Conservation (phyloP, 1,284 basidiomycete genomes). For the Ceratorhiza oryzae-sativae region DNA sequence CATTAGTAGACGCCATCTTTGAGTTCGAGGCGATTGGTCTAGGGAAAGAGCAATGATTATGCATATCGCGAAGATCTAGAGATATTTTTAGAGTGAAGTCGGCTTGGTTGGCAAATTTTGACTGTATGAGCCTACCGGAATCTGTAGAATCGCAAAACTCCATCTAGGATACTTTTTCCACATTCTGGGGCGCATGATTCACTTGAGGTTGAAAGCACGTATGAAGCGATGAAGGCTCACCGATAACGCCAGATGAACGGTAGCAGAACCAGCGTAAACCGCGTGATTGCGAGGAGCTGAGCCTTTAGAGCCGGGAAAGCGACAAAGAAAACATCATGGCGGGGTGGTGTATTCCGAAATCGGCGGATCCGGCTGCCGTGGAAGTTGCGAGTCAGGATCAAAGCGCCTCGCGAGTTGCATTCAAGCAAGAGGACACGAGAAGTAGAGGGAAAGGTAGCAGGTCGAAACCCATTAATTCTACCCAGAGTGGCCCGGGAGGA, state of each 20-base stretch:
- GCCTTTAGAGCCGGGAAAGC: conserved; percentile 56
- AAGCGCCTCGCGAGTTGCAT: background rate
- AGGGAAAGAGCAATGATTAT: conserved; percentile 58
- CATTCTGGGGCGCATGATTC: conserved; percentile 45
- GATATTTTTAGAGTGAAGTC: background rate
- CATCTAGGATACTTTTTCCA: conserved; percentile 53
- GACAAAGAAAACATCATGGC: conserved; percentile 56
- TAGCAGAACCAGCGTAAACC: conserved; percentile 54
- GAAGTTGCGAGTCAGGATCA: background rate
- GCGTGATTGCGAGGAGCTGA: conserved; percentile 52
- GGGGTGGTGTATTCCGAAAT: conserved; percentile 50
- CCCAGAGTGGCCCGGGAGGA: background rate
- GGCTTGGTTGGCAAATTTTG: background rate
- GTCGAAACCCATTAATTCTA: background rate
- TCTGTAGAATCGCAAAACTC: conserved; percentile 53
- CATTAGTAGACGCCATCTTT: conserved; percentile 58
- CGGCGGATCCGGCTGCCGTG: background rate
- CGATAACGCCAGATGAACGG: conserved; percentile 54
- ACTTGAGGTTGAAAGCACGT: background rate
- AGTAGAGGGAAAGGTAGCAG: background rate
- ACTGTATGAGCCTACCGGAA: conserved; percentile 50
- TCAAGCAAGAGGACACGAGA: background rate
- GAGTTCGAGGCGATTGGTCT: conserved; percentile 55
- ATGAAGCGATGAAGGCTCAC: conserved; percentile 14
- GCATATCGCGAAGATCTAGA: conserved; percentile 56